Conservation (phyloP, 106 monocot genomes). For the Dendrobium officinale region DNA sequence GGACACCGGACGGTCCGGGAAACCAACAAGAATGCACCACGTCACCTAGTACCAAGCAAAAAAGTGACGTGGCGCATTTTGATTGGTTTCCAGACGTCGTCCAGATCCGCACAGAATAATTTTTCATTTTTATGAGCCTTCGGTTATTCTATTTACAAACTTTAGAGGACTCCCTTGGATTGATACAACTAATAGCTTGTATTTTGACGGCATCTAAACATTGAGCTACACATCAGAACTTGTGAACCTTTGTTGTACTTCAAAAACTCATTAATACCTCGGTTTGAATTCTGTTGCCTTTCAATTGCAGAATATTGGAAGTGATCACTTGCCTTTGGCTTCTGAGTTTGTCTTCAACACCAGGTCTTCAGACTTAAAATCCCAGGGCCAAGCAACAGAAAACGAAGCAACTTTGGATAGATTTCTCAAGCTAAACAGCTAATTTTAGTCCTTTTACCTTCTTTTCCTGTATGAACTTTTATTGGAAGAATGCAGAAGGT, state of each 20-base stretch:
- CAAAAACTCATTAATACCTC: background rate
- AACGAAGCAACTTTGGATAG: background rate
- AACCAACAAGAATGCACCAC: no score
- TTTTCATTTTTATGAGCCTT: no score
- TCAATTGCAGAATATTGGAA: conserved; percentile 39
- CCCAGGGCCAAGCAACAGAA: background rate
- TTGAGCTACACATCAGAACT: no score
- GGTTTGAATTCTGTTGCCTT: background rate
- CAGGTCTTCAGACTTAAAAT: background rate
- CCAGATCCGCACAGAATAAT: no score
- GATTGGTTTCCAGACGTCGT: no score
- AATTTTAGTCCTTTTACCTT: background rate
- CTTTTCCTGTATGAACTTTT: background rate
- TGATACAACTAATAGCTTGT: no score
- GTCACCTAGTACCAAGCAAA: no score
- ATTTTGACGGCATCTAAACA: no score
- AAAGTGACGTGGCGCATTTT: no score
- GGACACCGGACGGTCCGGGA: no score
- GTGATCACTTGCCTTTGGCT: conserved; percentile 45
- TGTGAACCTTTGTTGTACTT: background rate
- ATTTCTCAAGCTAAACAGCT: background rate
- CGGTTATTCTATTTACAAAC: no score
- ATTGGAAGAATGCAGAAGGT: background rate
- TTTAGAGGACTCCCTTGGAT: no score
- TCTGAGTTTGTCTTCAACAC: conserved; percentile 39